Conservation (phyloP, 2,329 filamentous ascomycete species). For the Ophiostoma piceae region DNA sequence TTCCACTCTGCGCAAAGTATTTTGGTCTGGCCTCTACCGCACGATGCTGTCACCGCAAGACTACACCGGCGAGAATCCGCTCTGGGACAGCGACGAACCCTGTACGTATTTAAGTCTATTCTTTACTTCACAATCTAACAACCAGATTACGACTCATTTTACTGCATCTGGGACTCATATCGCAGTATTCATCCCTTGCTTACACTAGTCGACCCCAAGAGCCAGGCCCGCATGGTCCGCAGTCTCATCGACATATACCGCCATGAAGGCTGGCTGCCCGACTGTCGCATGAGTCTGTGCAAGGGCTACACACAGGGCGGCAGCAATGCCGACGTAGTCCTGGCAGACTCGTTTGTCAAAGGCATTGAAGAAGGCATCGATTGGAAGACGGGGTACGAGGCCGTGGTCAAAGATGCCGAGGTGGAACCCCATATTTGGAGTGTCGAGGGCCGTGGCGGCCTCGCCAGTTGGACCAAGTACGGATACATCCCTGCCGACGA, state of each 20-base stretch:
- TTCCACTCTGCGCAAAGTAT: constrained; percentile 52
- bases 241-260: constrained; percentile 67
- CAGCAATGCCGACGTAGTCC: constrained; percentile 65
- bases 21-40: constrained; percentile 67
- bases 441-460: constrained; percentile 63
- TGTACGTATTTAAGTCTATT: constrained; percentile 31
- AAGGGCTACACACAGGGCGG: constrained; percentile 71
- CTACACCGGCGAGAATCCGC: constrained; percentile 66
- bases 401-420: constrained; percentile 57
- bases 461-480: constrained; percentile 65
- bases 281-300: constrained; percentile 68
- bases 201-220: constrained; percentile 58
- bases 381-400: constrained; percentile 64
- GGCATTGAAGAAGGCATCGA: constrained; percentile 41
- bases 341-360: constrained; percentile 58
- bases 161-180: constrained; percentile 68
- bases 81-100: constrained; percentile 58
- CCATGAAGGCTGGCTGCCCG: constrained; percentile 65
- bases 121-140: background rate
- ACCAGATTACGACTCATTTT: constrained; percentile 60
- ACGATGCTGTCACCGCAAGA: constrained; percentile 67
- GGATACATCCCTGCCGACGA: constrained; percentile 68
- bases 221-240: constrained; percentile 60
- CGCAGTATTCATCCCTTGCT: constrained; percentile 61
- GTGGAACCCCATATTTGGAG: constrained; percentile 66